Evolutionary conservation across 331 rosid genomes (phyloP).

Genomic region (Prunus yedoensis): DNA sequence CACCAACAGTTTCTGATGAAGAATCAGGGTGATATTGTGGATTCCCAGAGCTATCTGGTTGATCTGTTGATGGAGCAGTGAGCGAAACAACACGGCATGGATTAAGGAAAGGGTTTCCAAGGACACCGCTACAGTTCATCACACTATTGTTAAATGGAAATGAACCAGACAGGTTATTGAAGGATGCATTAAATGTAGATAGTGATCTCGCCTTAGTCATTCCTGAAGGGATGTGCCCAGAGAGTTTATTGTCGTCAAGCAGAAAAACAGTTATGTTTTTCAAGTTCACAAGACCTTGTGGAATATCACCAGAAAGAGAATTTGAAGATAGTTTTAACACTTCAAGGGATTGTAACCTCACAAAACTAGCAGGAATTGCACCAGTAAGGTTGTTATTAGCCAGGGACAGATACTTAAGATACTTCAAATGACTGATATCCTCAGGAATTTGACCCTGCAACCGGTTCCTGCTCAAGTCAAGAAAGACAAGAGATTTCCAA

Average conservation of each 20-base stretch:
- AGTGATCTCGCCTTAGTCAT: slow-evolving; percentile 30
- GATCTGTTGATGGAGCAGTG: slow-evolving; percentile 10
- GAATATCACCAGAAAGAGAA: slow-evolving; percentile 40
- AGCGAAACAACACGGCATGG: slow-evolving; percentile 29
- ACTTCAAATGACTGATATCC: slow-evolving; percentile 26
- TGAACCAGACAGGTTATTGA: slow-evolving; percentile 36
- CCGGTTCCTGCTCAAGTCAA: slow-evolving; percentile 43
- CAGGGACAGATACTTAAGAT: slow-evolving; percentile 42
- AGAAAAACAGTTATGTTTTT: slow-evolving; percentile 38
- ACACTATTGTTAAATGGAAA: slow-evolving; percentile 27
- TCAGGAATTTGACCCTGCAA: slow-evolving; percentile 37
- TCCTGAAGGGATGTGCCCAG: slow-evolving; percentile 32
- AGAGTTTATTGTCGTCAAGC: slow-evolving; percentile 37
- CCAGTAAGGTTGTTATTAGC: slow-evolving; percentile 43
- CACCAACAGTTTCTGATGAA: not conserved
- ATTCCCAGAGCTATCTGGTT: slow-evolving; percentile 1
- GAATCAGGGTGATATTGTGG: slow-evolving; percentile 7
- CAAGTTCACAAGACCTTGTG: slow-evolving; percentile 29
- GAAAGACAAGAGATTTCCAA: slow-evolving; percentile 34
- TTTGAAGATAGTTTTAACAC: slow-evolving; percentile 44
- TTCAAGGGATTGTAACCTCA: slow-evolving; percentile 28
- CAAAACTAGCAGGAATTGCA: slow-evolving; percentile 35
- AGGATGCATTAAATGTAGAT: slow-evolving; percentile 33
- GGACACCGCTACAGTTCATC: slow-evolving; percentile 33
- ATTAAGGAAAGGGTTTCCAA: slow-evolving; percentile 28